Base-by-base conservation (phyloP, 2,329 filamentous ascomycete genomes). In the Aspergillus hiratsukae region DNA sequence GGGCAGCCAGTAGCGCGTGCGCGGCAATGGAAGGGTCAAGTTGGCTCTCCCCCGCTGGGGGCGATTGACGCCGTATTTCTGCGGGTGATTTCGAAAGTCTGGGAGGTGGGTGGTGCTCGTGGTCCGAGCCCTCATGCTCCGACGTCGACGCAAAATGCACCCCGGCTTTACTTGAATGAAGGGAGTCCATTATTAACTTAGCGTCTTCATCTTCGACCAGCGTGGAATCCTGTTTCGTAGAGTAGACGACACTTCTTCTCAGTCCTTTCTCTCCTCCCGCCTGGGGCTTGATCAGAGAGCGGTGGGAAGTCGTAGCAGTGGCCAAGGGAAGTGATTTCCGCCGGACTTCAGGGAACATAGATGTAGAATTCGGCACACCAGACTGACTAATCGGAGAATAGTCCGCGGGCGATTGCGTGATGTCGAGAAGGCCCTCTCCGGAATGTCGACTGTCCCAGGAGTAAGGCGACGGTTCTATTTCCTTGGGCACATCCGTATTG, bases 361-460 rank as follows among this genome's bases (percentile, higher is more conserved):
- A 56, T 40, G 21, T 60, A n/a, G 61, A 58, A 23, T 63, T 54
- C 19, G 59, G 57, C 49, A 60, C 49, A 53, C 41, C 54, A 19
- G 58, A 28, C 23, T 54, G 63, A 52, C 43, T 46, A 46, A 48
- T 40, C 21, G 60, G 53, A n/a, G 35, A 43, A 17, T 60, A 54
- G 29, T 59, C 59, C 11, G 53, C 59, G 3, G 58, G 62, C 3
- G 60, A 63, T 58, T 74, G 70, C 41, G 71, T 64, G 41, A 67
- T 51, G 67, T 65, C 64, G 57, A 83, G 79, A 49, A 82, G 69
- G 35, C 77, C 76, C 52, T 83, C 80, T 53, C 72, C 73, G 2
- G 80, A 82, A 51, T 76, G 75, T 52, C 76, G 77, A 63, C 80
- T 82, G 53, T 76, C 77, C 77, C 78, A 81, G 28, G 81, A 82